Evolutionary conservation across 1,284 basidiomycete genomes (phyloP).

Genomic region (Volvariella volvacea): DNA sequence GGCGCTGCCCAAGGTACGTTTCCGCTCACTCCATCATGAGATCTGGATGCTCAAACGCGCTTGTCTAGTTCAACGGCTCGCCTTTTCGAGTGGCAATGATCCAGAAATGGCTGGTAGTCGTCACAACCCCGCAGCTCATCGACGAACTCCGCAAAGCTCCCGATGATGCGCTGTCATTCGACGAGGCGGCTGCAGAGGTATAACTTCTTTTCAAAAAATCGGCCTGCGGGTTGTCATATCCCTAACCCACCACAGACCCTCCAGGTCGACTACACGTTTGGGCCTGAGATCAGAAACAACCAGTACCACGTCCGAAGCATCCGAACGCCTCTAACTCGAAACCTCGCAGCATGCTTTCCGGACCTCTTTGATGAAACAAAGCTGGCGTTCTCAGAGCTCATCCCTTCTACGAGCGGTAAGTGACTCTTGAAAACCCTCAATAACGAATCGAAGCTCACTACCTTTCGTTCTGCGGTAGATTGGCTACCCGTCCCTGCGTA

Average conservation of each 20-base stretch:
- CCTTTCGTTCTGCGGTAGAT: constrained; percentile 8
- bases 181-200: constrained; percentile 27
- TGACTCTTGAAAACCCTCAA: too few species aligned
- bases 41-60: too few species aligned
- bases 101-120: constrained; percentile 32
- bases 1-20: constrained; percentile 2
- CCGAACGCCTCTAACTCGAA: constrained; percentile 12
- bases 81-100: constrained; percentile 35
- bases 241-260: constrained; percentile 4
- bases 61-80: constrained; percentile 23
- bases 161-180: constrained; percentile 30
- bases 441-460: too few species aligned
- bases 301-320: constrained; percentile 11
- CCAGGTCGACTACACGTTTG: constrained; percentile 11
- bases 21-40: too few species aligned
- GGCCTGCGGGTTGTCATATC: not conserved
- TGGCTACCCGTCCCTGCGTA: constrained; percentile 12
- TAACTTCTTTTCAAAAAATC: constrained; percentile 1
- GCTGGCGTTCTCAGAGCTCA: too few species aligned
- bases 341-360: constrained; percentile 7
- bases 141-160: constrained; percentile 34
- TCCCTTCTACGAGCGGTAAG: too few species aligned
- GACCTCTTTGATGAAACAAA: constrained; percentile 14
- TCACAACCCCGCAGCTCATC: constrained; percentile 24
- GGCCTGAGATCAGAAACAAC: constrained; percentile 5